Conservation (phyloP, 2,329 filamentous ascomycete genomes). For the Septoria linicola region DNA sequence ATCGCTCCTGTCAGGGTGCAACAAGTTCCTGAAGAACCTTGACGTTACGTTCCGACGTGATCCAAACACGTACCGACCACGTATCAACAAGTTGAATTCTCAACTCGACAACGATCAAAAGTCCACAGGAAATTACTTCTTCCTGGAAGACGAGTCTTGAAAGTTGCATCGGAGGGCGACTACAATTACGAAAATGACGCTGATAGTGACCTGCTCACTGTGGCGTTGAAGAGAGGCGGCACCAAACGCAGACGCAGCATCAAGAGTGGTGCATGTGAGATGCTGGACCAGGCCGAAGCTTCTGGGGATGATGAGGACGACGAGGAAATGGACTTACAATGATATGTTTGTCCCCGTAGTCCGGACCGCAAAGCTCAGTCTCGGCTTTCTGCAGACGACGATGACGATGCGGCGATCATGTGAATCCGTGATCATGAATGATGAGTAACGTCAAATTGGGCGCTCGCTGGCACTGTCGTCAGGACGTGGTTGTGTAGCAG, state of each 20-base stretch:
- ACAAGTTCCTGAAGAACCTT: slow-evolving; percentile 91
- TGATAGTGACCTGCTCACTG: slow-evolving; percentile 9
- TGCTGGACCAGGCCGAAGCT: slow-evolving; percentile 54
- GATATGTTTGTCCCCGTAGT: not conserved
- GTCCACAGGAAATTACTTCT: slow-evolving; percentile 92
- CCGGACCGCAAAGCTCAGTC: not conserved
- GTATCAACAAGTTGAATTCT: slow-evolving; percentile 96
- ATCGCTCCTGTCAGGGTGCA: slow-evolving; percentile 91
- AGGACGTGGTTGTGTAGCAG: not conserved
- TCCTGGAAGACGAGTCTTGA: slow-evolving; percentile 83
- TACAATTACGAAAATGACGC: slow-evolving; percentile 10
- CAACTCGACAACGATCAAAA: slow-evolving; percentile 99
- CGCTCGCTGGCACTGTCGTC: not conserved
- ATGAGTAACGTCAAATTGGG: slow-evolving; percentile 9
- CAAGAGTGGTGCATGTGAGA: slow-evolving; percentile 52
- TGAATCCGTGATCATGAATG: slow-evolving; percentile 10
- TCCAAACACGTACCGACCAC: slow-evolving; percentile 89
- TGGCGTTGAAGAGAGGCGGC: slow-evolving; percentile 22
- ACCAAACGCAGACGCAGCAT: slow-evolving; percentile 35
- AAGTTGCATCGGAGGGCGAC: slow-evolving; percentile 42
- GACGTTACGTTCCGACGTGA: slow-evolving; percentile 99
- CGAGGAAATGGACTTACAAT: slow-evolving; percentile 26
- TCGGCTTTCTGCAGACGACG: not conserved
- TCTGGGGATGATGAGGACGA: slow-evolving; percentile 47
- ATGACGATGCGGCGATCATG: not conserved